Evolutionary conservation across 2,329 filamentous ascomycete genomes (phyloP).

Genomic region (Blumeria hordei): DNA sequence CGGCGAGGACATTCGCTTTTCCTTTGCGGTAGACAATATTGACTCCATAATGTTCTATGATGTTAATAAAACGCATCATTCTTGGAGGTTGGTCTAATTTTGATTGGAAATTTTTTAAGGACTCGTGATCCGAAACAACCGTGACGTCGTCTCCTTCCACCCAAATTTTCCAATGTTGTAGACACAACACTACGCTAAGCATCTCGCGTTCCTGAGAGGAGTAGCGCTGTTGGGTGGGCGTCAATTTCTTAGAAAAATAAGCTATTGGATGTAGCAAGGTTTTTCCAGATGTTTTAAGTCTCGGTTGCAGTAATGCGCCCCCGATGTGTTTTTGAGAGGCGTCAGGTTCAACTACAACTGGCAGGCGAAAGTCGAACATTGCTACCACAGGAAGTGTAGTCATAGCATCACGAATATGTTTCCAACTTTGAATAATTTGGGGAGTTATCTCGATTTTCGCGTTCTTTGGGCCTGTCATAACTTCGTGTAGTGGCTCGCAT

Average conservation of each 20-base stretch:
- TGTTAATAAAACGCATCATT: background rate
- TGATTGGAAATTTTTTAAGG: background rate
- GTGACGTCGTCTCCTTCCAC: background rate
- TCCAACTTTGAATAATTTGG: background rate
- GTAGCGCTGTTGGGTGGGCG: background rate
- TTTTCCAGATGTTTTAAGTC: background rate
- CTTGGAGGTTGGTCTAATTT: background rate
- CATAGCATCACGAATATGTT: background rate
- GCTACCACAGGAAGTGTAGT: background rate
- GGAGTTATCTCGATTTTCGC: background rate
- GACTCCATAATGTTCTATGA: background rate
- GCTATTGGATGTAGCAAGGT: background rate
- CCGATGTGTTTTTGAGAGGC: background rate
- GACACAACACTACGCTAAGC: background rate
- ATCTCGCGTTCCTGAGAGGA: background rate
- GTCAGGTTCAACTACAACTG: background rate
- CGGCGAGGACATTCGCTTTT: background rate
- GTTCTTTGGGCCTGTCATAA: background rate
- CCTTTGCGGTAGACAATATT: constrained; percentile 1
- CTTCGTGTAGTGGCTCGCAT: background rate
- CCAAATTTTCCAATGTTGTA: background rate
- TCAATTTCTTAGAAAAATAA: background rate
- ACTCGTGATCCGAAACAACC: background rate
- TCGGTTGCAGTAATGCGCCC: background rate
- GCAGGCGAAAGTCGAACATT: background rate